These are phyloP conservation scores for Limonium bicolor DNA, from an alignment of 148 eudicot genomes.

Conservation along the genomic window DNA sequence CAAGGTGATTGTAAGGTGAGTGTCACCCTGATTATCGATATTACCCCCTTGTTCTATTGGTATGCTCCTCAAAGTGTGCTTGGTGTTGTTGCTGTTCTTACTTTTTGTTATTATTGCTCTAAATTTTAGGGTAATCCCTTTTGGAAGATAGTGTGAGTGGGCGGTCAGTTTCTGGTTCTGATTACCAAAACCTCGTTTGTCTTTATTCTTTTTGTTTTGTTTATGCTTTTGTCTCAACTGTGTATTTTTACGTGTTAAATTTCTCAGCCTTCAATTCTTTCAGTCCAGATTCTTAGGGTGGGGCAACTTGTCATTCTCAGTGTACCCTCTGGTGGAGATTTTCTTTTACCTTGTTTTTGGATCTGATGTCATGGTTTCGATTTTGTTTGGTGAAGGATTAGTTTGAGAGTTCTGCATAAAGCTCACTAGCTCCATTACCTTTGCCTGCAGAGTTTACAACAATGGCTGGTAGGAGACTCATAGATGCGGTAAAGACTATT, in stretches of 20 bases:
- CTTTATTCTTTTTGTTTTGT: neutral
- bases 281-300: constrained; percentile 74
- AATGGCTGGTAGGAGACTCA: constrained; percentile 97
- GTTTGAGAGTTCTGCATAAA: neutral
- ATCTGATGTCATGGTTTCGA: neutral
- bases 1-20: constrained; percentile 83
- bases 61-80: too few species aligned
- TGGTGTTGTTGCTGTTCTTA: too few species aligned
- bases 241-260: constrained; percentile 7
- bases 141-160: constrained; percentile 90
- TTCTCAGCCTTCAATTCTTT: constrained; percentile 91
- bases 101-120: too few species aligned
- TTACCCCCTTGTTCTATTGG: too few species aligned
- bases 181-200: too few species aligned
- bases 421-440: neutral
- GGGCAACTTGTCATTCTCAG: constrained; percentile 84
- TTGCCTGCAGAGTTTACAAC: constrained; percentile 65
- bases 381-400: neutral
- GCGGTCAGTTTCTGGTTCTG: constrained; percentile 54
- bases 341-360: neutral
- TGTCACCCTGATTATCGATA: too few species aligned
- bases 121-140: constrained; percentile 83
- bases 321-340: constrained; percentile 84
- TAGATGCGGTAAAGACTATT: constrained; percentile 66
- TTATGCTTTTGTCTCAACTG: neutral